Base-by-base conservation (phyloP, 2,329 filamentous ascomycete genomes). In the Alternaria gansuensis region DNA sequence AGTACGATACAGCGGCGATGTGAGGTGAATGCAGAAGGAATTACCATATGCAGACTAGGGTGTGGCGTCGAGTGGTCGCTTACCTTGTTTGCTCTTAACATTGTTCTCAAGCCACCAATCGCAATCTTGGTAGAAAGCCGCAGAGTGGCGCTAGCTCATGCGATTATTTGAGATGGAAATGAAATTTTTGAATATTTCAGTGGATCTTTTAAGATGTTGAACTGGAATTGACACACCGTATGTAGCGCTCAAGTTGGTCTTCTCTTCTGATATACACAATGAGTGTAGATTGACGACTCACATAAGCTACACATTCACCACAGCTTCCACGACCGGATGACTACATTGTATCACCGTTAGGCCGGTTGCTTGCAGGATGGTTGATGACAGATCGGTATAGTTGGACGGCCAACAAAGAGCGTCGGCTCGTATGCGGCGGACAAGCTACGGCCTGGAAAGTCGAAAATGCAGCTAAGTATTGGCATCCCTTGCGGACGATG, bases 11-110 rank as follows among this genome's bases (percentile, higher is more conserved):
- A 45, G 29, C 56, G 26, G 41, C 37, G 10, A 54, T 54, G 34
- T 23, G 26, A 51, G 50, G 49, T 64, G 59, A 66, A 54, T 46
- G 50, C 62, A 53, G 54, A 62, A 59, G 54, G 51, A 57, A 59
- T 57, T 65, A 23, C 64, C 57, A 49, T 31, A 63, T 62, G n/a
- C 13, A 55, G 67, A 54, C 56, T 70, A 73, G 67, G 44, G 40
- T 17, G 26, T 40, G 41, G 28, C 43, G 39, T 28, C 13, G 44
- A 59, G 26, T 55, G 52, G 43, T 51, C 43, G 26, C 46, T 58
- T 52, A 62, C 68, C 64, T 74, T 74, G 68, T 72, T 67, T 54
- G 57, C 45, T 51, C 63, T 76, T 76, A 52, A 59, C 70, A 73
- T 77, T 77, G 74, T 76, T 75, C 73, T 75, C 71, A 41, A 33